phyloP scores from a whole-genome alignment of 2,329 filamentous ascomycete genomes.

The Colletotrichum sp. region DNA sequence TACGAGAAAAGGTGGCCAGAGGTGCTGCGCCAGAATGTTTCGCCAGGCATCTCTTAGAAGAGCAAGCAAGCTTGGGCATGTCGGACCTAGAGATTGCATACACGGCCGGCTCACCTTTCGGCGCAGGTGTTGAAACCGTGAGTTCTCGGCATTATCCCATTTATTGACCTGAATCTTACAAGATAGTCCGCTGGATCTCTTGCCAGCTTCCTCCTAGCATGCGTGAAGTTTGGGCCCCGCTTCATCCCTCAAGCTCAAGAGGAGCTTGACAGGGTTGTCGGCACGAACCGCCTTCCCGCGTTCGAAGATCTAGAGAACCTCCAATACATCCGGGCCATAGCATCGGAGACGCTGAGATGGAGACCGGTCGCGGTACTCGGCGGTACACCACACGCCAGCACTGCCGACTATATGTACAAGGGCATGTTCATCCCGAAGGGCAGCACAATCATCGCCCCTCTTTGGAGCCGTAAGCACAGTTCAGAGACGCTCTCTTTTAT shows the following conservation, averaged over 20 bases:
- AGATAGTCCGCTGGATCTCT: slow-evolving; percentile 50
- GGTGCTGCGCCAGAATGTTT: slow-evolving; percentile 45
- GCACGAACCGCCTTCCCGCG: slow-evolving; percentile 37
- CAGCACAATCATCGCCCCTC: slow-evolving; percentile 39
- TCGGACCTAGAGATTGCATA: slow-evolving; percentile 48
- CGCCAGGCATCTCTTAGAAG: slow-evolving; percentile 44
- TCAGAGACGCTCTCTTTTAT: not conserved
- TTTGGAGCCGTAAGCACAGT: slow-evolving; percentile 44
- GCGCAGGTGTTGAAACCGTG: slow-evolving; percentile 48
- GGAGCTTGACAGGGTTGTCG: slow-evolving; percentile 43
- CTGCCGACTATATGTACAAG: slow-evolving; percentile 42
- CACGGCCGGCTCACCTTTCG: slow-evolving; percentile 49
- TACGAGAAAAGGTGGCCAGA: slow-evolving; percentile 34
- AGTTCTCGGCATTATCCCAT: not conserved
- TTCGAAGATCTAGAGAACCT: slow-evolving; percentile 41
- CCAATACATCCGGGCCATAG: slow-evolving; percentile 39
- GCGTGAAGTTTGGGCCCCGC: slow-evolving; percentile 53
- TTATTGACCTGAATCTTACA: not conserved
- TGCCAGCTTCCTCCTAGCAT: slow-evolving; percentile 57
- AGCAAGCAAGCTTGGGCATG: slow-evolving; percentile 45
- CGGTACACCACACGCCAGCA: slow-evolving; percentile 52
- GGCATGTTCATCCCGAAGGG: slow-evolving; percentile 46
- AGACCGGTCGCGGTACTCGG: slow-evolving; percentile 43
- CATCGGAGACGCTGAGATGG: slow-evolving; percentile 45
- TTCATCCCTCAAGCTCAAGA: slow-evolving; percentile 48